Conservation (phyloP, 129 eudicot genomes). For the Heracleum sosnowskyi region DNA sequence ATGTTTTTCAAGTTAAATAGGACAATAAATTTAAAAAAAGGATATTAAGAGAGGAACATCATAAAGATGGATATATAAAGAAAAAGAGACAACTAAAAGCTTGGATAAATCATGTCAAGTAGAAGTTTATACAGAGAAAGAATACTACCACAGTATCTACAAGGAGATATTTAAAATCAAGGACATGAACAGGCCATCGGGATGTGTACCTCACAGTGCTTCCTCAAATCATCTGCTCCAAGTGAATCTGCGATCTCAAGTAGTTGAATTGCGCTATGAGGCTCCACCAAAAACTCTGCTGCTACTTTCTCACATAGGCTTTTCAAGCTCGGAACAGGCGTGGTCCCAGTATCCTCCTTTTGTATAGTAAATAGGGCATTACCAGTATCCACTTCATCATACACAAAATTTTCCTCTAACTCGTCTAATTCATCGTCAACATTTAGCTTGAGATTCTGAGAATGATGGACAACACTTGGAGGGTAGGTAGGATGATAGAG, state of each 20-base stretch:
- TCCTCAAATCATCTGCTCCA: constrained; percentile 77
- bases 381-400: constrained; percentile 44
- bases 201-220: constrained; percentile 73
- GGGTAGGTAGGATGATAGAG: constrained; percentile 78
- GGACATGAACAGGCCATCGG: background rate
- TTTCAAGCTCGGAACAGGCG: constrained; percentile 62
- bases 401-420: constrained; percentile 57
- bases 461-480: constrained; percentile 12
- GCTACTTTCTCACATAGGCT: constrained; percentile 93
- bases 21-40: too few relatives aligned
- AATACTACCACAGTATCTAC: background rate
- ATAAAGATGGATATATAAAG: background rate
- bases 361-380: constrained; percentile 10
- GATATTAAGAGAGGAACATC: too few relatives aligned
- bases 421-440: constrained; percentile 44
- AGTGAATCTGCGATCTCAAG: constrained; percentile 95
- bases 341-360: constrained; percentile 23
- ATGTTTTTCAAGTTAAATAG: too few relatives aligned
- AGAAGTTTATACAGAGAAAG: background rate
- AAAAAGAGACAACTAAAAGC: background rate
- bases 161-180: background rate
- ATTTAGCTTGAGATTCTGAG: constrained; percentile 19
- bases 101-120: background rate
- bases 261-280: constrained; percentile 75
- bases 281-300: constrained; percentile 80